phyloP scores from a whole-genome alignment of 2,329 filamentous ascomycete species.

The Ceratocystiopsis minuta region DNA sequence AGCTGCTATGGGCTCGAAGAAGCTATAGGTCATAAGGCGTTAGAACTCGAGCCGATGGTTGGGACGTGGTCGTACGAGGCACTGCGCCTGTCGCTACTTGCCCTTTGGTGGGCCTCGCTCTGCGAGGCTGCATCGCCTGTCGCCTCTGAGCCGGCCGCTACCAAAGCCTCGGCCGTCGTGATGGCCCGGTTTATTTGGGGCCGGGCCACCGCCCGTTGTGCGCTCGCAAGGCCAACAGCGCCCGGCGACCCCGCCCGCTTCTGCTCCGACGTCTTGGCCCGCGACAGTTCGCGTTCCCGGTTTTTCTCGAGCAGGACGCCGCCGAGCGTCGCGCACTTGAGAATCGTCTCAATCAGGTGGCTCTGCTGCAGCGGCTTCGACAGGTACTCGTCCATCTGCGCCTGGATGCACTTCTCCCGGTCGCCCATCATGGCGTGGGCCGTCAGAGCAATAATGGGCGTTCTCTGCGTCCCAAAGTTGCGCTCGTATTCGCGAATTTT shows the following conservation, averaged over 20 bases:
- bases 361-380: constrained; percentile 41
- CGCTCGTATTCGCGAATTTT: constrained; percentile 94
- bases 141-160: neutral
- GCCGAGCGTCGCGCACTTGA: constrained; percentile 88
- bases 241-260: neutral
- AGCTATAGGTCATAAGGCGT: constrained; percentile 1
- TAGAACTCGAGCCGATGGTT: too few relatives aligned
- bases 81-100: constrained; percentile 9
- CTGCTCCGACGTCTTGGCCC: constrained; percentile 14
- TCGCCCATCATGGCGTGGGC: constrained; percentile 98
- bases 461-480: constrained; percentile 59
- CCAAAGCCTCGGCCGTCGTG: constrained; percentile 4
- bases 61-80: too few relatives aligned
- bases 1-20: constrained; percentile 7
- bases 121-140: neutral
- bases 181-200: constrained; percentile 4
- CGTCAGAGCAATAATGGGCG: constrained; percentile 90
- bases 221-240: constrained; percentile 26
- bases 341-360: constrained; percentile 32
- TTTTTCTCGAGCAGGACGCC: constrained; percentile 66
- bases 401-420: constrained; percentile 92
- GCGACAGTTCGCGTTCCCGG: constrained; percentile 36
- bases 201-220: neutral
- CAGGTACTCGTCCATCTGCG: constrained; percentile 97
- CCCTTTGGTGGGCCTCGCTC: constrained; percentile 33